Base-by-base conservation (phyloP, 1,284 basidiomycete species). In the Puccinia horiana region DNA sequence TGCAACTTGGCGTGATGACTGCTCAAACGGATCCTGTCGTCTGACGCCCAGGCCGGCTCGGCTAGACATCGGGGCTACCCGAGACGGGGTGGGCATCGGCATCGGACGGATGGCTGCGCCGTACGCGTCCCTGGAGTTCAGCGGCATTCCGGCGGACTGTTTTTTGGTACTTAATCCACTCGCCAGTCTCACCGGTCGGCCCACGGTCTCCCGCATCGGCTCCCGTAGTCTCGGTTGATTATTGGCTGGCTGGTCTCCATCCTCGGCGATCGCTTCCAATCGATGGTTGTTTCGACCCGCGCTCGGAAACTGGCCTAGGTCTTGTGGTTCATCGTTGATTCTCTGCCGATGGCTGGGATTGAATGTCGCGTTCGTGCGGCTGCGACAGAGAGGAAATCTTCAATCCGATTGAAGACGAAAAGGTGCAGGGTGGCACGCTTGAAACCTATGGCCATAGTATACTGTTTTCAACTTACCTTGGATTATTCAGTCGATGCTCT, bases 71-170 rank as follows among this genome's bases (percentile, higher is more conserved):
- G 65, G 65, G 12, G 65, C 65, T 37, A 9, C 42, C 8, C 65
- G 65, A 9, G 65, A 69, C 12, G 65, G 65, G 3, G 65, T 69
- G 40, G 63, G 63, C 63, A 65, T 65, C 37, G 65, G 65, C 65
- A 69, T 69, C 23, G 65, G 65, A 8, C 42, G 40, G 40, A 69
- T n/a, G 9, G 37, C 18, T 20, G 23, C n/a, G 65, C n/a, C 65
- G 37, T 69, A 16, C 23, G 63, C 11, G 14, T 23, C 40, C 37
- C 37, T 32, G 16, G 63, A 2, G 9, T 42, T 32, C 29, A n/a
- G 37, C 35, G 35, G 63, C 1, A 61, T 61, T 32, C 37, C 35
- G 63, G 18, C 0, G 37, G 63, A 1, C 16, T 65, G 63, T 18
- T 65, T 20, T 65, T 16, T 8, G 16, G 37, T 9, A 1, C 42